phyloP scores from a whole-genome alignment of 2,329 filamentous ascomycete genomes.

The Tricladium varicosporioides region DNA sequence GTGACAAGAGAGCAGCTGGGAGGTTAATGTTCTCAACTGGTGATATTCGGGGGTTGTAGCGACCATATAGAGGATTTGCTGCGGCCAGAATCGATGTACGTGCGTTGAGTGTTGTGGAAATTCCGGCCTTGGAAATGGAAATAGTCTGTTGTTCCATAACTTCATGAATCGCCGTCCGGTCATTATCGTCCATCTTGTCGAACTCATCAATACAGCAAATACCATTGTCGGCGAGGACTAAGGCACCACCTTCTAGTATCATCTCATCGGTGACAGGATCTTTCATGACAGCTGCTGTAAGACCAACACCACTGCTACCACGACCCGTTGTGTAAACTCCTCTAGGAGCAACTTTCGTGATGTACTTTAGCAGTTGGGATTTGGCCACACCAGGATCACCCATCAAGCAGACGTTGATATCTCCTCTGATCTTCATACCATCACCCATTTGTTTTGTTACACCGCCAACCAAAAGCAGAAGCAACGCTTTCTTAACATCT shows the following conservation, averaged over 20 bases:
- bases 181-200: constrained; percentile 80
- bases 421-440: constrained; percentile 97
- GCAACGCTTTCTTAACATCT: constrained; percentile 95
- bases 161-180: constrained; percentile 79
- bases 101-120: constrained; percentile 94
- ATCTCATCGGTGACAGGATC: constrained; percentile 79
- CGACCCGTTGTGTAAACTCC: constrained; percentile 80
- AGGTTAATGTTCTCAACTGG: constrained; percentile 99
- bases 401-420: constrained; percentile 99
- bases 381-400: constrained; percentile 99
- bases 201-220: constrained; percentile 86
- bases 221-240: constrained; percentile 77
- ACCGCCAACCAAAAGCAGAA: constrained; percentile 93
- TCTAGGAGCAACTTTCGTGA: constrained; percentile 93
- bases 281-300: constrained; percentile 77
- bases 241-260: constrained; percentile 75
- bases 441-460: constrained; percentile 96
- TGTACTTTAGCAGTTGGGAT: constrained; percentile 97
- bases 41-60: constrained; percentile 96
- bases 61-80: constrained; percentile 94
- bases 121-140: constrained; percentile 85
- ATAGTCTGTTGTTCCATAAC: constrained; percentile 89
- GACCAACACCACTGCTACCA: constrained; percentile 76
- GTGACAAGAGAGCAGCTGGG: constrained; percentile 91
- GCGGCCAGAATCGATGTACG: constrained; percentile 94